Evolutionary conservation across 2,329 filamentous ascomycete genomes (phyloP), one percentile per base, ranked within the genome.

Genomic region (Fusarium xylarioides): DNA sequence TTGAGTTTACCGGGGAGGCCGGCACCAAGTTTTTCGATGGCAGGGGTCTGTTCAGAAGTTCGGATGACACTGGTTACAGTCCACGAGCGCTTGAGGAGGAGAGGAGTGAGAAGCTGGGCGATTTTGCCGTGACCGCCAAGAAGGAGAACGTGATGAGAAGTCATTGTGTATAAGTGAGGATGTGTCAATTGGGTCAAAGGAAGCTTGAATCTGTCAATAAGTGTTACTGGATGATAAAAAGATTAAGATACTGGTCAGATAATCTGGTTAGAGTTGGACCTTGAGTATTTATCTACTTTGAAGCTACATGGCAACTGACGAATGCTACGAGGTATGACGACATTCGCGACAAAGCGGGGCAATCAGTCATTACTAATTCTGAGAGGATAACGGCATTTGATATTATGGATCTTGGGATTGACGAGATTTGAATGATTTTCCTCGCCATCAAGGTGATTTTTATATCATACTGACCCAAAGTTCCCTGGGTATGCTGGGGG

Each of bases 81-180:
- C 92, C 93, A 95, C 38, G 89, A 89, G 73, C 91, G 90, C 56
- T 90, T 86, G 46, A 96, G 89, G 12, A 97, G 90, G 66, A 95
- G 87, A 4, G 92, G 92, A 14, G 93, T 96, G 43, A 96, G 87
- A 47, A 91, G 83, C 66, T 93, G 89, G 74, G 93, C 89, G 67
- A 96, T 83, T 80, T 95, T 94, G 83, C 94, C 94, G 84, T 95
- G 93, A 77, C 93, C 94, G 78, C 93, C 93, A 71, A 96, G 89
- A 74, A 96, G 83, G 68, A 95, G 90, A 66, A 95, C 89, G 79
- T 89, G 85, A 46, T 80, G 80, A 44, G 81, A 76, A 52, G 78
- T 53, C 81, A 82, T 82, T 43, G n/a, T 76, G 21, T 19, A 14
- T 15, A 15, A 56, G 26, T 50, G 21, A 49, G 28, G 19, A 56